phyloP scores from a whole-genome alignment of 768 basidiomycete genomes.

The Xerocomus brunneocitrinus region DNA sequence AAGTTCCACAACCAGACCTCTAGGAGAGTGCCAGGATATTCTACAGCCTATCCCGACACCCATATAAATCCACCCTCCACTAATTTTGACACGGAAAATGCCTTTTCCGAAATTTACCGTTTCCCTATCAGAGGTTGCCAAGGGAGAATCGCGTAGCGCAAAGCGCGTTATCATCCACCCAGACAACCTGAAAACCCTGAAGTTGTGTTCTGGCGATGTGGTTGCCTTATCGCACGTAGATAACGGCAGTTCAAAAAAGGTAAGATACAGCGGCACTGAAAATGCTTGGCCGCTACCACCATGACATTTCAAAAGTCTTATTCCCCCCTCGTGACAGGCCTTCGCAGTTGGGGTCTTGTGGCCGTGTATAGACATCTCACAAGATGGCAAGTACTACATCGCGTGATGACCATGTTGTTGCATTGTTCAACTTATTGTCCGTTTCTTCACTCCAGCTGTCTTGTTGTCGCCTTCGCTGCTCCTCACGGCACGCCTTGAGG shows the following conservation, averaged over 20 bases:
- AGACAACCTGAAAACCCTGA: conserved; percentile 56
- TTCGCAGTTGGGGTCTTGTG: conserved; percentile 70
- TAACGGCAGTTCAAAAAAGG: conserved; percentile 31
- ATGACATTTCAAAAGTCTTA: conserved; percentile 11
- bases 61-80: not conserved
- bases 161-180: conserved; percentile 62
- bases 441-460: conserved; percentile 40
- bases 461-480: conserved; percentile 52
- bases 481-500: conserved; percentile 54
- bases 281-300: conserved; percentile 3
- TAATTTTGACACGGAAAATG: conserved; percentile 11
- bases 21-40: not conserved
- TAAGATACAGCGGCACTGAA: conserved; percentile 23
- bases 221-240: conserved; percentile 48
- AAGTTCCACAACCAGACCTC: not conserved
- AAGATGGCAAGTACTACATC: conserved; percentile 46
- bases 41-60: not conserved
- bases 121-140: conserved; percentile 31
- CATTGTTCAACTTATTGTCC: conserved; percentile 11
- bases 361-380: conserved; percentile 64
- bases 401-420: not conserved
- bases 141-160: conserved; percentile 45
- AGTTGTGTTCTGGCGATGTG: conserved; percentile 65
- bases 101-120: conserved; percentile 34
- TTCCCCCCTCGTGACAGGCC: conserved; percentile 35